Conservation (phyloP, 495 filamentous ascomycete species). For the Penicillium robsamsonii region DNA sequence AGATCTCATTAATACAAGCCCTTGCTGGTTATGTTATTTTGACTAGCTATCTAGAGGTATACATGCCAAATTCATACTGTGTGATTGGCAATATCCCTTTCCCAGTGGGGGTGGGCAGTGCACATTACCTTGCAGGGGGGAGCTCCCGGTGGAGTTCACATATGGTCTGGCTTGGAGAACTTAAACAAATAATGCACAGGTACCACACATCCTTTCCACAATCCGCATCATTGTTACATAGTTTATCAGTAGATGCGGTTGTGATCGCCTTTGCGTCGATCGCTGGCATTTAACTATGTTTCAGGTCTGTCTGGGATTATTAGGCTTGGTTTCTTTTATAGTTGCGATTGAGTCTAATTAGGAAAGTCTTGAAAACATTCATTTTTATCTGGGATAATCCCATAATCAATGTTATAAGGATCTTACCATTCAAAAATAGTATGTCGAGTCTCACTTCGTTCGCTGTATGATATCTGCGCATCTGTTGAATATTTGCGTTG, state of each 20-base stretch:
- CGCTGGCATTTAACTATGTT: conserved; percentile 7
- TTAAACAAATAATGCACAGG: neutral
- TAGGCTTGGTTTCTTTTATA: neutral
- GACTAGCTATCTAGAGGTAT: neutral
- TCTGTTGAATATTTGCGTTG: neutral
- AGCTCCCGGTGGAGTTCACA: conserved; percentile 24
- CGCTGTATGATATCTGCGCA: neutral
- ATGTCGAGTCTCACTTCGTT: neutral
- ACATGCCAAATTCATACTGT: neutral
- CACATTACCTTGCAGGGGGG: conserved; percentile 28
- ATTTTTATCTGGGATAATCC: neutral
- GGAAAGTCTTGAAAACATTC: neutral
- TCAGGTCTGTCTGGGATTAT: conserved; percentile 11
- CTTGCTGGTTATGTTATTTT: neutral
- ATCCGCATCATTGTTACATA: conserved; percentile 4
- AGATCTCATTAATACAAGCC: neutral
- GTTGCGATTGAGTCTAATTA: neutral
- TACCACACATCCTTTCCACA: neutral
- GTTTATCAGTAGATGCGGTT: neutral
- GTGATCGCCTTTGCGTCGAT: conserved; percentile 9
- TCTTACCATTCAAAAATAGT: neutral
- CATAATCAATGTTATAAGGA: neutral
- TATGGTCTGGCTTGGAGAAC: conserved; percentile 5
- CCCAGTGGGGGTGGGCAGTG: conserved; percentile 30
- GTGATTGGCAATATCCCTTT: conserved; percentile 19